Conservation (phyloP, 2,329 filamentous ascomycete species). For the Onygenales sp. region DNA sequence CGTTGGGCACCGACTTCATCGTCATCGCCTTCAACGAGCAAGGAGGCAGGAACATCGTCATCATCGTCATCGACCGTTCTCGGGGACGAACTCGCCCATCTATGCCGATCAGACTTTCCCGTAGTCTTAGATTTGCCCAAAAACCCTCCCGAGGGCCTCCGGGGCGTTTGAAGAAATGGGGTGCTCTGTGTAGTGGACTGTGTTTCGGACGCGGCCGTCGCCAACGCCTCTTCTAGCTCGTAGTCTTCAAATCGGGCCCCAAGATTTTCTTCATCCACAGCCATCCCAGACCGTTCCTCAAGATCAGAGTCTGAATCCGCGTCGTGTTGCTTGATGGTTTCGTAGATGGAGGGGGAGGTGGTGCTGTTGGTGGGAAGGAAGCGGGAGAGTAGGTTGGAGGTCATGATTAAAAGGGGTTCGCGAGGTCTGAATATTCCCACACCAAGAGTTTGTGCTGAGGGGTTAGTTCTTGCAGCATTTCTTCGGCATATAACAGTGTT, state of each 20-base stretch:
- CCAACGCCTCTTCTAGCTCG: slow-evolving; percentile 48
- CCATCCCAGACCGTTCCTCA: slow-evolving; percentile 38
- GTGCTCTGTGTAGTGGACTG: slow-evolving; percentile 37
- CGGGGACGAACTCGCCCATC: slow-evolving; percentile 22
- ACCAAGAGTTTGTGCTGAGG: neutral
- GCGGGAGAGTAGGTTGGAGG: slow-evolving; percentile 45
- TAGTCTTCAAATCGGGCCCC: slow-evolving; percentile 45
- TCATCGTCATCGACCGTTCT: slow-evolving; percentile 19
- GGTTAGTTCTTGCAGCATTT: neutral
- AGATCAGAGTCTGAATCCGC: slow-evolving; percentile 29
- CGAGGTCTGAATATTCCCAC: neutral
- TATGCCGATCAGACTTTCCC: slow-evolving; percentile 9
- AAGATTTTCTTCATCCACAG: slow-evolving; percentile 40
- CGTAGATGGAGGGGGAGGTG: slow-evolving; percentile 21
- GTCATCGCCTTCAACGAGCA: slow-evolving; percentile 48
- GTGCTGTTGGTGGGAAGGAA: slow-evolving; percentile 34
- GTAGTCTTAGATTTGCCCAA: slow-evolving; percentile 8
- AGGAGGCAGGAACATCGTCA: slow-evolving; percentile 50
- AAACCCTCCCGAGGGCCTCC: slow-evolving; percentile 11
- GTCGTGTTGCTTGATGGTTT: slow-evolving; percentile 21
- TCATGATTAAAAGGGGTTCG: slow-evolving; percentile 30
- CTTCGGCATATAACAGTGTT: neutral
- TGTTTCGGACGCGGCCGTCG: slow-evolving; percentile 38
- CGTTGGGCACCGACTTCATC: slow-evolving; percentile 27
- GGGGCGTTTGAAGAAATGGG: slow-evolving; percentile 25